A percentile compares a stretch with the other conserved stretches of the same genome.
phyloP scores from a whole-genome alignment of 2,329 filamentous ascomycete genomes.

The Ascochyta koolunga region DNA sequence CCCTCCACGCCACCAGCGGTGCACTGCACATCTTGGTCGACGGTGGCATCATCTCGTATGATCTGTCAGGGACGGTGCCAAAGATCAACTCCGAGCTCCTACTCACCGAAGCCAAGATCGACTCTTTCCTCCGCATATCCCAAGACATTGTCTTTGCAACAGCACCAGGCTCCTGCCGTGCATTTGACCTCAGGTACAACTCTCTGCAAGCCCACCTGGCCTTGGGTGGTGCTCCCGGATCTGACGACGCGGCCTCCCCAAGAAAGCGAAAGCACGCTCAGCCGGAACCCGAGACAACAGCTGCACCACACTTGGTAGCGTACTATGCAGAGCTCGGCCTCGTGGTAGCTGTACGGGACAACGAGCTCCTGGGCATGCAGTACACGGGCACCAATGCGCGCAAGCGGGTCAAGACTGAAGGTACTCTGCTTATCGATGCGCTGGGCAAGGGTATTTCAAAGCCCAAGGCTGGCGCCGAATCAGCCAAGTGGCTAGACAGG shows the following conservation, averaged over 20 bases:
- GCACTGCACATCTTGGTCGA: conserved; percentile 65
- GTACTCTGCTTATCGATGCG: conserved; percentile 72
- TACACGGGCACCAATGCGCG: conserved; percentile 40
- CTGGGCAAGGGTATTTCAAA: conserved; percentile 67
- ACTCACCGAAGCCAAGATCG: conserved; percentile 58
- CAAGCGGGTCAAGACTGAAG: conserved; percentile 46
- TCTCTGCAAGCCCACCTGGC: conserved; percentile 54
- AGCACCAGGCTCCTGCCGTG: conserved; percentile 59
- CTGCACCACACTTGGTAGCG: conserved; percentile 30
- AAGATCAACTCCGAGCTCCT: conserved; percentile 60
- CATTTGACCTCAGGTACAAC: conserved; percentile 72
- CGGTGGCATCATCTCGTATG: conserved; percentile 65
- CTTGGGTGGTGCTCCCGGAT: conserved; percentile 28
- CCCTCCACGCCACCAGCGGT: conserved; percentile 68
- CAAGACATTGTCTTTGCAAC: conserved; percentile 69
- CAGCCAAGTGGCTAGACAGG: conserved; percentile 37
- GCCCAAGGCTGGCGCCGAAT: conserved; percentile 15
- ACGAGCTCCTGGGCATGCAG: conserved; percentile 71
- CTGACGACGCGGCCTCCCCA: conserved; percentile 39
- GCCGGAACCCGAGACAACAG: conserved; percentile 48
- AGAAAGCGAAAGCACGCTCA: conserved; percentile 45
- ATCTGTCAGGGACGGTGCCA: conserved; percentile 67
- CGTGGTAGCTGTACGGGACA: conserved; percentile 68
- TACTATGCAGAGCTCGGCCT: conserved; percentile 72
- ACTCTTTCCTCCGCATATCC: conserved; percentile 71